These are phyloP conservation scores for Heliamphora pulchella DNA, from an alignment of 179 eudicot genomes.

Conservation along the genomic window DNA sequence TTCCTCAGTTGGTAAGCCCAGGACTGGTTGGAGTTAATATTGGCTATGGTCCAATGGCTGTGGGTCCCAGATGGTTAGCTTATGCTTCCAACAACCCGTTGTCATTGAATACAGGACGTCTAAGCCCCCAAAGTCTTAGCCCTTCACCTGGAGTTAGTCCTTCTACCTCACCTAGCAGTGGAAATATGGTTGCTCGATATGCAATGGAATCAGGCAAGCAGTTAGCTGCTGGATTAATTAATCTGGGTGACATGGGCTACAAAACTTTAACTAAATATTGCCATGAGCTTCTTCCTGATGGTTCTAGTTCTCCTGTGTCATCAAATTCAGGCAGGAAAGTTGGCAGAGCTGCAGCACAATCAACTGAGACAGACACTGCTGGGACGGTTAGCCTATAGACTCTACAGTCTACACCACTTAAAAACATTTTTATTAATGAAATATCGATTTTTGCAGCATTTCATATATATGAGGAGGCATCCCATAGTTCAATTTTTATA, in stretches of 20 bases:
- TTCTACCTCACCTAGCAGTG: constrained; percentile 73
- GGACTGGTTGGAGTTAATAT: constrained; percentile 61
- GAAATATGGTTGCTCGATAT: constrained; percentile 68
- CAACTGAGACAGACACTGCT: constrained; percentile 60
- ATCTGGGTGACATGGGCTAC: constrained; percentile 79
- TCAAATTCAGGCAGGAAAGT: constrained; percentile 55
- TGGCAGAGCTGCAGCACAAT: constrained; percentile 41
- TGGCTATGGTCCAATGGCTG: constrained; percentile 94
- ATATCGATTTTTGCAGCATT: constrained; percentile 9
- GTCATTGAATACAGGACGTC: constrained; percentile 58
- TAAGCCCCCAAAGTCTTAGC: constrained; percentile 80
- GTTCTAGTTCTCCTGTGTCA: constrained; percentile 55
- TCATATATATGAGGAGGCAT: background rate
- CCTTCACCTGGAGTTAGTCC: constrained; percentile 94
- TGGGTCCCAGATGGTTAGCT: constrained; percentile 95
- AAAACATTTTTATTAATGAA: background rate
- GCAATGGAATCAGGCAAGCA: constrained; percentile 97
- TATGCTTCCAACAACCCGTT: constrained; percentile 74
- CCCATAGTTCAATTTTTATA: background rate
- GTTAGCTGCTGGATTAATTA: constrained; percentile 69
- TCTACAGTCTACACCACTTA: background rate
- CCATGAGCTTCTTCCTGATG: constrained; percentile 71
- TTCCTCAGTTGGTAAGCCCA: constrained; percentile 63
- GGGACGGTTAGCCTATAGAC: constrained; percentile 57
- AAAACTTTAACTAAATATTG: constrained; percentile 72